phyloP scores from a whole-genome alignment of 1,284 basidiomycete genomes.

The Fomitiporia mediterranea region DNA sequence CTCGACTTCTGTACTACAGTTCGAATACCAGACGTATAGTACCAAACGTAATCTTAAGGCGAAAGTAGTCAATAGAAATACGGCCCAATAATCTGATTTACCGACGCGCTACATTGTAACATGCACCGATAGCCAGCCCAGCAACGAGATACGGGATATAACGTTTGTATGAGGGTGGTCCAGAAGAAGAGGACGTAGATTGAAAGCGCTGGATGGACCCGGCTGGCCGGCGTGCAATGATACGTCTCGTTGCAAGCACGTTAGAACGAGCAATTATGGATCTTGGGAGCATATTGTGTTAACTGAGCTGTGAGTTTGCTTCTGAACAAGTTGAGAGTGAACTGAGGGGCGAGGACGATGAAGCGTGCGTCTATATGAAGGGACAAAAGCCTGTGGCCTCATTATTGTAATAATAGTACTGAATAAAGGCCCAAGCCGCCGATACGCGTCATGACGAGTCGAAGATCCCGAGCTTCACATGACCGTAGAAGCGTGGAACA shows the following conservation, averaged over 20 bases:
- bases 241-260: background rate
- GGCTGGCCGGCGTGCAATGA: background rate
- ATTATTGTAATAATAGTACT: too few relatives aligned
- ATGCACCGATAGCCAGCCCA: slow-evolving; percentile 34
- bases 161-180: background rate
- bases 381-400: too few relatives aligned
- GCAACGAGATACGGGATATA: slow-evolving; percentile 27
- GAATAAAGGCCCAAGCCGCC: too few relatives aligned
- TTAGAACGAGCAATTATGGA: background rate
- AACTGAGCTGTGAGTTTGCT: background rate
- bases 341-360: background rate
- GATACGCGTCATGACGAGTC: too few relatives aligned
- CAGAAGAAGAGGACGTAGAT: background rate
- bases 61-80: background rate
- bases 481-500: too few relatives aligned
- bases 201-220: background rate
- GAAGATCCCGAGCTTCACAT: background rate
- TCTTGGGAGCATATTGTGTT: background rate
- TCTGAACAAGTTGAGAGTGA: background rate
- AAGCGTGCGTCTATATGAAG: too few relatives aligned
- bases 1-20: slow-evolving; percentile 34
- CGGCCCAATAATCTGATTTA: background rate
- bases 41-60: slow-evolving; percentile 35
- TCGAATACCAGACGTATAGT: slow-evolving; percentile 38
- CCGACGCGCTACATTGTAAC: slow-evolving; percentile 31